Evolutionary conservation across 352 stramenopile species (phyloP), one percentile per base, ranked within the genome.

Genomic region (Phytophthora cactorum): DNA sequence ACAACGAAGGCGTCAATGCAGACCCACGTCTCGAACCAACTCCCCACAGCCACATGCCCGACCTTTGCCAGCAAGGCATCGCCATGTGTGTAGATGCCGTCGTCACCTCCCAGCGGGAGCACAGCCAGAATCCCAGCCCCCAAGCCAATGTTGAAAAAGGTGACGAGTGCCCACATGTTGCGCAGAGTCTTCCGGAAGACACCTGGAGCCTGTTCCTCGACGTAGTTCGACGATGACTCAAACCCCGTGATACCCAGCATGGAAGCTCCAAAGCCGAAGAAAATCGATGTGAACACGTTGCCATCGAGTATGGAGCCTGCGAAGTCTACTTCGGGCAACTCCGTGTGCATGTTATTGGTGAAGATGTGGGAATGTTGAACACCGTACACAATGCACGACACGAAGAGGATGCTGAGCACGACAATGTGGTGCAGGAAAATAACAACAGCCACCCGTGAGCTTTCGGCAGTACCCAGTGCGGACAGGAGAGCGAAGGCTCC

Each of bases 211-310:
- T 97, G 88, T 50, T 95, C 87, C 60, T 97, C 88, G 3, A 97
- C 86, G 72, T 94, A 97, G 51, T 97, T 85, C 12, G 86, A 82
- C 32, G 81, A 92, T 2, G 75, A 90, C 73, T 97, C 91, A 52
- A 97, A 97, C 17, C 91, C 91, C 9, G 80, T 92, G 57, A 97
- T 91, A 57, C 91, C 91, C 7, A 97, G 77, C 81, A 97, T 92
- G 2, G 90, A 85, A 2, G 79, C 80, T 10, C 66, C 77, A 45
- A 84, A 88, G 47, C 87, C 87, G 57, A 95, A 93, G 71, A 90
- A 90, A 41, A 90, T 71, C 25, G 81, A 66, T 5, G 77, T 83
- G 25, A 65, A 71, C 12, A 84, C 59, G 50, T 72, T 83, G 10
- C 67, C 70, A 10, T 76, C 52, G 22, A 86, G 46, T 59, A 75